Percentiles rank a stretch among this genome's conserved stretches.
phyloP scores from a whole-genome alignment of 2,329 filamentous ascomycete genomes.

The Fusarium burgessii region DNA sequence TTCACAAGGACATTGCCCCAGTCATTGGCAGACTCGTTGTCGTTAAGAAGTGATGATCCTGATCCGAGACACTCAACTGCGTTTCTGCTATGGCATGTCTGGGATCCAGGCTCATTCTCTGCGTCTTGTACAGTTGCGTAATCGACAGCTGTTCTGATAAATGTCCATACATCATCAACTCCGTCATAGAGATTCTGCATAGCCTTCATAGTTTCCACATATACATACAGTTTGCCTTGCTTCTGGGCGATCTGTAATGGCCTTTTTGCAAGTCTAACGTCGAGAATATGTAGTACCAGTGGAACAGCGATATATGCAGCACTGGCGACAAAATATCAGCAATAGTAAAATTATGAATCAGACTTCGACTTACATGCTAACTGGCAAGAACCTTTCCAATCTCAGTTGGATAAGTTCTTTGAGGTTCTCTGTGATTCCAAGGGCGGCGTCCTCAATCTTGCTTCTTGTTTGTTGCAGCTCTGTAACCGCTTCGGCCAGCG shows the following conservation, averaged over 20 bases:
- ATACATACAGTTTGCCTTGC: constrained; percentile 22
- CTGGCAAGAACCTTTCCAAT: constrained; percentile 20
- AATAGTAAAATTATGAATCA: too few relatives aligned
- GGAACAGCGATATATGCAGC: constrained; percentile 29
- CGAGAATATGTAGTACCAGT: constrained; percentile 21
- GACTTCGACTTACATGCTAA: constrained; percentile 24
- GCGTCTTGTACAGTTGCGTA: constrained; percentile 1
- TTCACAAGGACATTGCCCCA: constrained; percentile 26
- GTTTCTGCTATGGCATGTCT: neutral
- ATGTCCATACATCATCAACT: constrained; percentile 27
- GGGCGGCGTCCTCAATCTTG: constrained; percentile 11
- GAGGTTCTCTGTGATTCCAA: constrained; percentile 19
- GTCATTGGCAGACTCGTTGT: neutral
- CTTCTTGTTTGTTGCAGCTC: neutral
- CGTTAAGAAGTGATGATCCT: neutral
- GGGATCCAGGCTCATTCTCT: neutral
- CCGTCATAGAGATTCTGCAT: constrained; percentile 26
- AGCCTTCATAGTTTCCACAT: constrained; percentile 21
- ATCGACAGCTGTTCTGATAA: constrained; percentile 15
- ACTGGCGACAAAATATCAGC: neutral
- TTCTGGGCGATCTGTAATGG: constrained; percentile 27
- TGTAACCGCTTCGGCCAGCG: neutral
- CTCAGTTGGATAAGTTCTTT: constrained; percentile 28
- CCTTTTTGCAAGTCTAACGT: constrained; percentile 26
- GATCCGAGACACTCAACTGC: neutral